Base-by-base conservation (phyloP, 495 filamentous ascomycete species). In the Aspergillus incahuasiensis region DNA sequence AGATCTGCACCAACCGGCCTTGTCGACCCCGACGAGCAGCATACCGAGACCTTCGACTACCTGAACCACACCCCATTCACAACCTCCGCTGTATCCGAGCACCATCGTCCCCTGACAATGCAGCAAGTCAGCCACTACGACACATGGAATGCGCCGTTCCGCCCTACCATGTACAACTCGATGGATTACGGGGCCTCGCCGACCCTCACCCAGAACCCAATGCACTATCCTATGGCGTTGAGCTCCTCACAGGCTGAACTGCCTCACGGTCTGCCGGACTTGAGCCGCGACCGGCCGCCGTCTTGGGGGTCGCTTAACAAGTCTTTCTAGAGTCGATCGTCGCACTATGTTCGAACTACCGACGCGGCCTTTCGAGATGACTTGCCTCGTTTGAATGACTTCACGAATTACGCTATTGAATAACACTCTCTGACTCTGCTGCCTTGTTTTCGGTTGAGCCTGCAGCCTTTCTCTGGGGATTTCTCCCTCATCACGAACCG, bases 91-190 rank as follows among this genome's bases (percentile, higher is more conserved):
- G 38, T 60, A 6, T 47, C 55, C 6, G 62, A 61, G 5, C 59
- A 59, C 11, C 48, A 62, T 19, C 71, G 48, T 49, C 69, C 21
- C 51, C 61, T 53, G 55, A 60, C 58, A 22, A 57, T 67, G 48
- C 62, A 62, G 24, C 62, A 60, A 0, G 22, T 60, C 6, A 56
- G 55, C 34, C 68, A 71, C 3, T 70, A 64, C 30, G 70, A 73
- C 16, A 38, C 63, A n/a, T 78, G 73, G 71, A 53, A 57, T 4
- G 67, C 74, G 3, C 59, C 68, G 5, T 75, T 72, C 64, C 68
- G 74, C n/a, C 72, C 67, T 42, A 69, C 70, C 43, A 61, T 76
- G 35, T 78, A 71, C 65, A 59, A 60, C 19, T 55, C 73, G 0
- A 61, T 75, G n/a, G 72, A 70, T 38, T 76, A 70, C 58, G 59